These are phyloP conservation scores for Gossypium arboreum DNA, from an alignment of 345 rosid species.

Conservation along the genomic window DNA sequence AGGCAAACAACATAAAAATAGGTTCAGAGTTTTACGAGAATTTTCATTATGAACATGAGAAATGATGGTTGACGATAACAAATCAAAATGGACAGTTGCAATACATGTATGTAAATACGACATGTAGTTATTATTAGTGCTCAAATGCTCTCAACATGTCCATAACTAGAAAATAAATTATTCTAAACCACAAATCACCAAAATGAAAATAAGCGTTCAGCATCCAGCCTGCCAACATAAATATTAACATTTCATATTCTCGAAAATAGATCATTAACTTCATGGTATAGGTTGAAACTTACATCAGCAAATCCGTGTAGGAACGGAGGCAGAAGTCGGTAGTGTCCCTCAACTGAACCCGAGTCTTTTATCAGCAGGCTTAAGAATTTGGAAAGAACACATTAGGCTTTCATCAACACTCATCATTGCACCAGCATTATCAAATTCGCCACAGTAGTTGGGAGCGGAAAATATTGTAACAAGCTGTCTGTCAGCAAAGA, in stretches of 20 bases:
- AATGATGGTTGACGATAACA: no score
- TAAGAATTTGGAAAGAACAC: conserved; percentile 91
- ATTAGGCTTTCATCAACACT: conserved; percentile 86
- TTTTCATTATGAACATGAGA: no score
- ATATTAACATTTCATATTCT: background rate
- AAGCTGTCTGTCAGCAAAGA: conserved; percentile 83
- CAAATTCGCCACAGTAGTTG: conserved; percentile 91
- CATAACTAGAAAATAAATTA: background rate
- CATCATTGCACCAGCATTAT: conserved; percentile 96
- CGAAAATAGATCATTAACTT: background rate
- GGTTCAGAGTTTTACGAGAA: no score
- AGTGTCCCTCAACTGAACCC: conserved; percentile 36
- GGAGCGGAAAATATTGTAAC: conserved; percentile 93
- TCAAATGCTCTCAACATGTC: background rate
- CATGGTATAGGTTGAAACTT: background rate
- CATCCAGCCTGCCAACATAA: background rate
- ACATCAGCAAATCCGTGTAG: background rate
- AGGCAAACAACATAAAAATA: no score
- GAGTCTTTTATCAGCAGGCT: conserved; percentile 59
- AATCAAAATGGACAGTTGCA: no score
- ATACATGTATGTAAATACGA: no score
- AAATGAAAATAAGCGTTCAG: background rate
- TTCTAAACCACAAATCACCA: background rate
- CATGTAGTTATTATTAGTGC: background rate
- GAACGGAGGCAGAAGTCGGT: conserved; percentile 13